phyloP scores from a whole-genome alignment of 2,329 filamentous ascomycete genomes.

The Gnomoniopsis sp. region DNA sequence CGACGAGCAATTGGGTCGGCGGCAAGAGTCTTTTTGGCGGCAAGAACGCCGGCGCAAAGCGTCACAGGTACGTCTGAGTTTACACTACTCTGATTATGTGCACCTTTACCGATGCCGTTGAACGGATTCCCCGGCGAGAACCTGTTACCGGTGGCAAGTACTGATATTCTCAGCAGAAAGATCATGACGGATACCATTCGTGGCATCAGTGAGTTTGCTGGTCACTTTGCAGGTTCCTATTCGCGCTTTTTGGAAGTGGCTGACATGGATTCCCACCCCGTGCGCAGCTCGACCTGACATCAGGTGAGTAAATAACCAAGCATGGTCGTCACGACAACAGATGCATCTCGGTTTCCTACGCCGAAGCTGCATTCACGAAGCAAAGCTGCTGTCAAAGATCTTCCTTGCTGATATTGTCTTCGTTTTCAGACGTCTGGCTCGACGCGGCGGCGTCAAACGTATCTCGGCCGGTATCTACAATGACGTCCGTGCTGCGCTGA shows the following conservation, averaged over 20 bases:
- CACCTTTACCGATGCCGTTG: not conserved
- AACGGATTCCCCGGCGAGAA: not conserved
- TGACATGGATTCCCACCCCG: not conserved
- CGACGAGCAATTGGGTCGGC: slow-evolving; percentile 5
- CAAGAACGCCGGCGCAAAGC: slow-evolving; percentile 21
- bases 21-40: slow-evolving; percentile 22
- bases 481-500: slow-evolving; percentile 52
- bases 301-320: slow-evolving; percentile 7
- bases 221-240: not conserved
- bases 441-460: slow-evolving; percentile 73
- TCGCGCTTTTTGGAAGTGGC: not conserved
- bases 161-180: slow-evolving; percentile 36
- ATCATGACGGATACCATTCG: slow-evolving; percentile 43
- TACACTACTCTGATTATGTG: not conserved
- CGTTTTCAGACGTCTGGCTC: slow-evolving; percentile 60
- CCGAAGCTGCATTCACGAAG: not conserved
- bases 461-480: slow-evolving; percentile 65
- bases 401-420: not conserved
- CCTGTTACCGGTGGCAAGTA: not conserved
- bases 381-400: not conserved
- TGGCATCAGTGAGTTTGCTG: slow-evolving; percentile 45
- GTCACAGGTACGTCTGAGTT: slow-evolving; percentile 25
- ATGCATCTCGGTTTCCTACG: too few species aligned
- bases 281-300: slow-evolving; percentile 18
- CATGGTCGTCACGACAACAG: not conserved